A percentile compares a stretch with the other conserved stretches of the same genome.
These are phyloP conservation scores for Phoma sp. DNA, from an alignment of 2,329 filamentous ascomycete species.

Conservation along the genomic window DNA sequence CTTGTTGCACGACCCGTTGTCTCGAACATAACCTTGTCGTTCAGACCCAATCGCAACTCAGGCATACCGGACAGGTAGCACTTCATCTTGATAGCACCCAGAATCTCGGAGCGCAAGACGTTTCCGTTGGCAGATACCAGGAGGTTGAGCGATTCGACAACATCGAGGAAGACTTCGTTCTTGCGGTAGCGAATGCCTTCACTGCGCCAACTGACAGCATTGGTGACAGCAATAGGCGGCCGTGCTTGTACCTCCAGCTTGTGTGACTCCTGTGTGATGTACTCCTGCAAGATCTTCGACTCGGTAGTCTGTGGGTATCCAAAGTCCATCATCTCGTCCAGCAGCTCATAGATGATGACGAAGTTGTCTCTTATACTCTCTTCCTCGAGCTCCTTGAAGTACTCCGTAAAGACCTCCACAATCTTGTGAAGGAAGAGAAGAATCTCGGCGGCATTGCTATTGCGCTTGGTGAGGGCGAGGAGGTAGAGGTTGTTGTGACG, in stretches of 20 bases:
- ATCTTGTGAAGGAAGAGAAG: slow-evolving; percentile 97
- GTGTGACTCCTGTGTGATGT: slow-evolving; percentile 99
- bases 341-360: slow-evolving; percentile 96
- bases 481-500: slow-evolving; percentile 99
- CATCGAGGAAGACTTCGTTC: slow-evolving; percentile 98
- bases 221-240: slow-evolving; percentile 96
- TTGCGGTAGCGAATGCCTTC: slow-evolving; percentile 98
- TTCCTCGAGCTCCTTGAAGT: slow-evolving; percentile 98
- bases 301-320: slow-evolving; percentile 98
- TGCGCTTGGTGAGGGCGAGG: slow-evolving; percentile 95
- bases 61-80: slow-evolving; percentile 99
- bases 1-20: slow-evolving; percentile 91
- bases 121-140: slow-evolving; percentile 94
- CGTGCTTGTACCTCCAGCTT: slow-evolving; percentile 96
- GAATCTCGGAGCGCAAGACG: slow-evolving; percentile 92
- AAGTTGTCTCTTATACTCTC: slow-evolving; percentile 99
- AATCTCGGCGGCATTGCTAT: slow-evolving; percentile 98
- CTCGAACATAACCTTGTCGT: slow-evolving; percentile 99
- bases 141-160: slow-evolving; percentile 94
- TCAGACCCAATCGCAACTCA: slow-evolving; percentile 88
- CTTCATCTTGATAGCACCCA: slow-evolving; percentile 99
- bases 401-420: slow-evolving; percentile 98
- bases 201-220: slow-evolving; percentile 96
- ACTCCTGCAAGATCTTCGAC: slow-evolving; percentile 96
- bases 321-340: slow-evolving; percentile 99